Percentiles rank a stretch among this genome's conserved stretches.
phyloP scores from a whole-genome alignment of 2,329 filamentous ascomycete species.

The Acephala macrosclerotiorum region DNA sequence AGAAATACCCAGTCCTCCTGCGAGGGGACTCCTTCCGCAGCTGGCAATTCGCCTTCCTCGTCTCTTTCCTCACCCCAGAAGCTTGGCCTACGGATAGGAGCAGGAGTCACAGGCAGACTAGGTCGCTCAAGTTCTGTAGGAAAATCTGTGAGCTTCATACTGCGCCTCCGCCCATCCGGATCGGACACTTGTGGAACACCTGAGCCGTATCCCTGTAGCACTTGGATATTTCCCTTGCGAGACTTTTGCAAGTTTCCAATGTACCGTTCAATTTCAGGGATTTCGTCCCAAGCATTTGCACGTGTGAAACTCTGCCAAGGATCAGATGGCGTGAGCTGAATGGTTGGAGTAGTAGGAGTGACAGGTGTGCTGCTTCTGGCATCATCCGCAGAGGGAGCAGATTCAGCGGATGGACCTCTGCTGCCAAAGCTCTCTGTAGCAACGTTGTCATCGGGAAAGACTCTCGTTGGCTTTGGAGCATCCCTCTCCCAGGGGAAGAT shows the following conservation, averaged over 20 bases:
- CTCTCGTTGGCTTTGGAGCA: conserved; percentile 67
- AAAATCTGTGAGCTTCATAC: conserved; percentile 83
- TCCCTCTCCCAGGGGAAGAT: conserved; percentile 93
- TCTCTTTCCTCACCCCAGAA: conserved; percentile 67
- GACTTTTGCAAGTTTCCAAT: conserved; percentile 78
- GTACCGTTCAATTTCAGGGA: conserved; percentile 87
- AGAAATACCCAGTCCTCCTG: conserved; percentile 95
- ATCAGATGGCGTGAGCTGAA: conserved; percentile 57
- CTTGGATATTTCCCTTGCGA: conserved; percentile 52
- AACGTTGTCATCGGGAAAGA: conserved; percentile 65
- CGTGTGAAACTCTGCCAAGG: conserved; percentile 78
- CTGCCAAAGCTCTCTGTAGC: conserved; percentile 36
- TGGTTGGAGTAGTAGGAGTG: conserved; percentile 58
- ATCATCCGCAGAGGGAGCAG: conserved; percentile 42
- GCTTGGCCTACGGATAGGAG: conserved; percentile 73
- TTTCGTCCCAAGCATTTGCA: conserved; percentile 91
- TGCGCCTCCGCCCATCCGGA: conserved; percentile 49
- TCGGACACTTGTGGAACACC: conserved; percentile 41
- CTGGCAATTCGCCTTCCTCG: conserved; percentile 67
- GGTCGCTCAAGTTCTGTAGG: conserved; percentile 83
- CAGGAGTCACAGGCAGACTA: conserved; percentile 89
- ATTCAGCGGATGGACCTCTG: conserved; percentile 46
- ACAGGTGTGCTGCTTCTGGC: conserved; percentile 44
- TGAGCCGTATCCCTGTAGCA: conserved; percentile 43
- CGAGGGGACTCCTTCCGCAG: conserved; percentile 82